Percentiles rank a stretch among this genome's conserved stretches.
Conservation (phyloP, 2,329 filamentous ascomycete genomes). For the Ampelomyces quisqualis region DNA sequence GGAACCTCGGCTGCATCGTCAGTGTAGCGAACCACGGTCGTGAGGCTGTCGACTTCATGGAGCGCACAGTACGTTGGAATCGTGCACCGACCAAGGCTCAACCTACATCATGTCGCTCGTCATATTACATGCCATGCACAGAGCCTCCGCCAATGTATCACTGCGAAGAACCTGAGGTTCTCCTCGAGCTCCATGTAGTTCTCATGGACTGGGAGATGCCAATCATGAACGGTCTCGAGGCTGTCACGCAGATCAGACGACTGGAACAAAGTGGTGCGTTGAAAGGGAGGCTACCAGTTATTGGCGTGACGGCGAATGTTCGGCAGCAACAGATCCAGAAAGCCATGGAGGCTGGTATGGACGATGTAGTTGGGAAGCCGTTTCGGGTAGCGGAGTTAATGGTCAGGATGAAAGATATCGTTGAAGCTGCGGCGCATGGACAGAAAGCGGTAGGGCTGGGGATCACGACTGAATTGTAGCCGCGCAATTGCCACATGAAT, state of each 20-base stretch:
- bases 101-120: slow-evolving; percentile 53
- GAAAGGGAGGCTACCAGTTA: slow-evolving; percentile 27
- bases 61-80: slow-evolving; percentile 29
- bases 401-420: slow-evolving; percentile 20
- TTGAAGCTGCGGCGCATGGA: slow-evolving; percentile 3
- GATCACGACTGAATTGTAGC: no score
- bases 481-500: no score
- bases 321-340: slow-evolving; percentile 32
- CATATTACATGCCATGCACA: slow-evolving; percentile 4
- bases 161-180: neutral
- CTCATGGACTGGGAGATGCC: slow-evolving; percentile 42
- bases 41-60: slow-evolving; percentile 41
- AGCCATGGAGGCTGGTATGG: slow-evolving; percentile 38
- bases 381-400: slow-evolving; percentile 51
- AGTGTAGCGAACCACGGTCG: slow-evolving; percentile 43
- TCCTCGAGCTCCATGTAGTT: slow-evolving; percentile 22
- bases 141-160: slow-evolving; percentile 3
- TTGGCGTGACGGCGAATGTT: slow-evolving; percentile 42
- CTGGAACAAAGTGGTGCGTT: slow-evolving; percentile 26
- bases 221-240: slow-evolving; percentile 35
- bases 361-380: slow-evolving; percentile 72
- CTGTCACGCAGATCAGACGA: slow-evolving; percentile 29
- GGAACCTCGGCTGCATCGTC: slow-evolving; percentile 40
- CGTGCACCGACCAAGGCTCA: slow-evolving; percentile 2
- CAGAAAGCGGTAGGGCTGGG: neutral